phyloP scores from a whole-genome alignment of 2,329 filamentous ascomycete genomes.

The Arthrobotrys megalospora region DNA sequence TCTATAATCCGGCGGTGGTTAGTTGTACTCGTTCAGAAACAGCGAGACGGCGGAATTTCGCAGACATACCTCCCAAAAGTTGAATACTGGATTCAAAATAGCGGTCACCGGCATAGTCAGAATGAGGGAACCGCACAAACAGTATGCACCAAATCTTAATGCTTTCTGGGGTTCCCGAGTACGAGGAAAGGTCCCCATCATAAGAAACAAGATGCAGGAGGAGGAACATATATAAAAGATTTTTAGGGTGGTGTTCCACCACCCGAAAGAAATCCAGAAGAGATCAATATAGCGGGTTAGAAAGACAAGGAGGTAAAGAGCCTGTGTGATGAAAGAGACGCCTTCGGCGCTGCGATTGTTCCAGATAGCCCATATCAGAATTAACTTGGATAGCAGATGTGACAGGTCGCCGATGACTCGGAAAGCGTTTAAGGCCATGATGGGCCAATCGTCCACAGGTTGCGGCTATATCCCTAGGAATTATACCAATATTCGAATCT shows the following conservation, averaged over 20 bases:
- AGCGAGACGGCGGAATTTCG: background rate
- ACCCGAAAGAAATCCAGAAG: conserved; percentile 70
- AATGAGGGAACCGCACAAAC: conserved; percentile 76
- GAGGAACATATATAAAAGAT: conserved; percentile 88
- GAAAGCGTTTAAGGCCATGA: conserved; percentile 69
- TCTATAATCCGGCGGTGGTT: background rate
- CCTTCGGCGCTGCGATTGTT: conserved; percentile 88
- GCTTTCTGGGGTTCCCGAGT: conserved; percentile 91
- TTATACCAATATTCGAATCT: too few relatives aligned
- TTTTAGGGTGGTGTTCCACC: conserved; percentile 87
- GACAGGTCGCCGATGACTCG: conserved; percentile 86
- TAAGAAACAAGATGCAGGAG: conserved; percentile 87
- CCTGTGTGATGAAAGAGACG: conserved; percentile 91
- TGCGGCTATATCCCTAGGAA: too few relatives aligned
- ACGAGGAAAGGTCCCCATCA: conserved; percentile 87
- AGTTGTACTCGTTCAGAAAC: background rate
- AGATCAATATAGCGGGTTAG: conserved; percentile 88
- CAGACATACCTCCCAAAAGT: conserved; percentile 3
- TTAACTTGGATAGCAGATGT: conserved; percentile 88
- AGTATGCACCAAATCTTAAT: conserved; percentile 88
- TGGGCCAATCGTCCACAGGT: background rate
- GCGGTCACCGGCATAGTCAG: conserved; percentile 70
- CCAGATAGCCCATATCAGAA: conserved; percentile 92
- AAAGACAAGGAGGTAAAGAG: conserved; percentile 89
- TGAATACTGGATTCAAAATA: background rate